These are phyloP conservation scores for Aspergillus sp. DNA, from an alignment of 2,329 filamentous ascomycete species.

Conservation along the genomic window DNA sequence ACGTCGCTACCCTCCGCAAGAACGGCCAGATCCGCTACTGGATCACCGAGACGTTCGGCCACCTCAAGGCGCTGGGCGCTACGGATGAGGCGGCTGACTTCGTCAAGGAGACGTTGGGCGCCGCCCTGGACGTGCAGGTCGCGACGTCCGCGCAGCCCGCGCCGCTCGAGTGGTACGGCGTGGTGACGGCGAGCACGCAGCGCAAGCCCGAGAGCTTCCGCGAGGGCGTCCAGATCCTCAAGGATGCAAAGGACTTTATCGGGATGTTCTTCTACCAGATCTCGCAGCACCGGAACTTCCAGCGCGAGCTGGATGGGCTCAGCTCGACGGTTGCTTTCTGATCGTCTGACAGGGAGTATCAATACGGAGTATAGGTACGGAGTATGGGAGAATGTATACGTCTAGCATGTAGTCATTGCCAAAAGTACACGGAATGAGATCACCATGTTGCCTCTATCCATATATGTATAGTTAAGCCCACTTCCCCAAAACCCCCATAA, in stretches of 20 bases:
- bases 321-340: too few relatives aligned
- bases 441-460: background rate
- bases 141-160: constrained; percentile 19
- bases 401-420: too few relatives aligned
- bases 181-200: constrained; percentile 31
- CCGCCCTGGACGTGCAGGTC: constrained; percentile 18
- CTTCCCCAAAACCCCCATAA: constrained; percentile 74
- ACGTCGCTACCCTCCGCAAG: constrained; percentile 62
- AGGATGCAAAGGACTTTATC: constrained; percentile 66
- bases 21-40: constrained; percentile 74
- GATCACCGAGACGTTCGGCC: constrained; percentile 77
- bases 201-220: constrained; percentile 23
- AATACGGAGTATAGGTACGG: too few relatives aligned
- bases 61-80: constrained; percentile 74
- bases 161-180: constrained; percentile 32
- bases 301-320: constrained; percentile 72
- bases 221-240: constrained; percentile 57
- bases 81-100: constrained; percentile 51
- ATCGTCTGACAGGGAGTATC: too few relatives aligned
- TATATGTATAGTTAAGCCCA: constrained; percentile 65
- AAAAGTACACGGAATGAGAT: too few relatives aligned
- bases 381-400: too few relatives aligned
- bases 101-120: constrained; percentile 16
- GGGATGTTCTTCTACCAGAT: constrained; percentile 69
- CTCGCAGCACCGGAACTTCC: constrained; percentile 70